These are phyloP conservation scores for Cercophora sp. DNA, from an alignment of 495 filamentous ascomycete species.

Conservation along the genomic window DNA sequence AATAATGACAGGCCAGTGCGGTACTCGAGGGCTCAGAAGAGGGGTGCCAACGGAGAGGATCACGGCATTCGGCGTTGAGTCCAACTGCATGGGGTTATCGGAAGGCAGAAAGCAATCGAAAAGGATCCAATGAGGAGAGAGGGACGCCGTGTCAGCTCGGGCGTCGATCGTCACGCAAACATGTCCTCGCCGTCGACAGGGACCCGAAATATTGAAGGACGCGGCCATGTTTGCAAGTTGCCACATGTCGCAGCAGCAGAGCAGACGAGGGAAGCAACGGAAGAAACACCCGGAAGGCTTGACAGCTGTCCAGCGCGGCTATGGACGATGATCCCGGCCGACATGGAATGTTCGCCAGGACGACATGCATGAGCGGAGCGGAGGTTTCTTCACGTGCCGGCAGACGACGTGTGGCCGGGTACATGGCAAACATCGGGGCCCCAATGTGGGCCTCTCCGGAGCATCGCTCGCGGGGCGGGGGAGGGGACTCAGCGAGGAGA, in stretches of 20 bases:
- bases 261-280: neutral
- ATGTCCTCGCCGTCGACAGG: neutral
- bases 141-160: slow-evolving; percentile 1
- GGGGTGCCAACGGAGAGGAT: too few relatives aligned
- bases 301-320: neutral
- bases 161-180: neutral
- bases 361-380: neutral
- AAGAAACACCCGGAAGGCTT: neutral
- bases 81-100: slow-evolving; percentile 1
- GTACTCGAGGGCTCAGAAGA: too few relatives aligned
- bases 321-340: neutral
- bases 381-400: too few relatives aligned
- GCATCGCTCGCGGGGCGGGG: too few relatives aligned
- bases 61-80: slow-evolving; percentile 2
- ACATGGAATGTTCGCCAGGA: neutral
- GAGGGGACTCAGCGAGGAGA: neutral
- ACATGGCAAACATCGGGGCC: too few relatives aligned
- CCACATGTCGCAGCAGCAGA: neutral
- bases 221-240: neutral
- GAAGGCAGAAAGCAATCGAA: neutral
- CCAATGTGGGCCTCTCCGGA: too few relatives aligned
- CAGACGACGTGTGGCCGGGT: too few relatives aligned
- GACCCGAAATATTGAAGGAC: neutral
- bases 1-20: too few relatives aligned
- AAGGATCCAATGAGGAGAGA: neutral